phyloP scores from a whole-genome alignment of 208 protist species.

The Leishmania gerbilli region DNA sequence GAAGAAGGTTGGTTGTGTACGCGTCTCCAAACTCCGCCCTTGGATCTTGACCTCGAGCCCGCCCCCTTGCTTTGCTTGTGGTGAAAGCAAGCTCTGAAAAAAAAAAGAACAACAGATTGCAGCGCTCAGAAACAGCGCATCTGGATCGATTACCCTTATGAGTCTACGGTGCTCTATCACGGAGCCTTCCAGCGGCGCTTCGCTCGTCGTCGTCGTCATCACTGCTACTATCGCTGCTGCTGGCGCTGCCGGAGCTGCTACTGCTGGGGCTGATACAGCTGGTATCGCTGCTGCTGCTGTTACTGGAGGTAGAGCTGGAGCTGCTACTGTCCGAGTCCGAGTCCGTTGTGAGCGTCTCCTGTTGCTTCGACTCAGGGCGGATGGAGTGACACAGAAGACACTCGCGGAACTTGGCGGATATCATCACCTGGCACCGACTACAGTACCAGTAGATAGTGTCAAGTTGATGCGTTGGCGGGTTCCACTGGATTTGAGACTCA shows the following conservation, averaged over 20 bases:
- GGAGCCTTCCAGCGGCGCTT: not conserved
- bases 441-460: slow-evolving; percentile 89
- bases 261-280: slow-evolving; percentile 8
- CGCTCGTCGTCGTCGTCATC: slow-evolving; percentile 18
- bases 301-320: slow-evolving; percentile 19
- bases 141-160: not conserved
- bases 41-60: not conserved
- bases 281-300: slow-evolving; percentile 9
- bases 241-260: slow-evolving; percentile 14
- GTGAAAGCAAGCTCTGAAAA: not conserved
- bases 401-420: slow-evolving; percentile 68
- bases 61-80: not conserved
- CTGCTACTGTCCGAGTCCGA: slow-evolving; percentile 30
- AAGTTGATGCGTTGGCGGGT: slow-evolving; percentile 60
- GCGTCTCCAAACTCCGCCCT: not conserved
- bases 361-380: slow-evolving; percentile 46
- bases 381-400: slow-evolving; percentile 76
- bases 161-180: not conserved
- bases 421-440: slow-evolving; percentile 50
- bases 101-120: not conserved
- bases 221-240: slow-evolving; percentile 10
- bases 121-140: not conserved
- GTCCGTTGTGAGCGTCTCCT: slow-evolving; percentile 8
- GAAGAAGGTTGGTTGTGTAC: not conserved
- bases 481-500: slow-evolving; percentile 73